Conservation (phyloP, 768 basidiomycete species). For the Xerocomus potaroensis region DNA sequence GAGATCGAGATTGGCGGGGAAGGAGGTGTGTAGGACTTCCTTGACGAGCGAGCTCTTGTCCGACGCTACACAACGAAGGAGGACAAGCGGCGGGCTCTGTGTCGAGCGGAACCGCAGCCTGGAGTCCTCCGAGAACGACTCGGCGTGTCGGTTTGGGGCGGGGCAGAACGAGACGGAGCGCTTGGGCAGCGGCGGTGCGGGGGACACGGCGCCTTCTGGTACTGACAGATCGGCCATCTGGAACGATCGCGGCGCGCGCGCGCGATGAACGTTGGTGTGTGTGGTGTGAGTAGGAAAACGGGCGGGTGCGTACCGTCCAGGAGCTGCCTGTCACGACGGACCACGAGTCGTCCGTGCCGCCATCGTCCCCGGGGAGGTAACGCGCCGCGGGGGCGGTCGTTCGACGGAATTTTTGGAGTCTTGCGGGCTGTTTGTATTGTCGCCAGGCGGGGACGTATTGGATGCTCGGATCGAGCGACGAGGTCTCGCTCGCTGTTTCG, state of each 20-base stretch:
- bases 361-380: not conserved
- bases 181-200: not conserved
- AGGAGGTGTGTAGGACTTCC: constrained; percentile 28
- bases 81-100: constrained; percentile 17
- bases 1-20: constrained; percentile 13
- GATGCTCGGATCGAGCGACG: constrained; percentile 4
- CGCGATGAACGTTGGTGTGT: not conserved
- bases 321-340: constrained; percentile 4
- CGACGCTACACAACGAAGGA: constrained; percentile 20
- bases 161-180: constrained; percentile 24
- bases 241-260: not conserved
- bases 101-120: constrained; percentile 21
- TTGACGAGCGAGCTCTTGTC: constrained; percentile 20
- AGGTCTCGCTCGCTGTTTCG: constrained; percentile 22
- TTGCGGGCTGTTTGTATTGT: constrained; percentile 3
- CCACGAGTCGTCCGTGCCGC: not conserved
- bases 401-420: constrained; percentile 20
- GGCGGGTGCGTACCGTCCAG: constrained; percentile 14
- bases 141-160: constrained; percentile 13
- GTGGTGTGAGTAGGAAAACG: too few relatives aligned
- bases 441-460: constrained; percentile 3
- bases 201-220: not conserved
- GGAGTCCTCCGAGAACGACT: constrained; percentile 31
- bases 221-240: constrained; percentile 7
- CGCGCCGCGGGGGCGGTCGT: not conserved